These are phyloP conservation scores for Rosa multiflora DNA, from an alignment of 306 rosid genomes.

Conservation along the genomic window DNA sequence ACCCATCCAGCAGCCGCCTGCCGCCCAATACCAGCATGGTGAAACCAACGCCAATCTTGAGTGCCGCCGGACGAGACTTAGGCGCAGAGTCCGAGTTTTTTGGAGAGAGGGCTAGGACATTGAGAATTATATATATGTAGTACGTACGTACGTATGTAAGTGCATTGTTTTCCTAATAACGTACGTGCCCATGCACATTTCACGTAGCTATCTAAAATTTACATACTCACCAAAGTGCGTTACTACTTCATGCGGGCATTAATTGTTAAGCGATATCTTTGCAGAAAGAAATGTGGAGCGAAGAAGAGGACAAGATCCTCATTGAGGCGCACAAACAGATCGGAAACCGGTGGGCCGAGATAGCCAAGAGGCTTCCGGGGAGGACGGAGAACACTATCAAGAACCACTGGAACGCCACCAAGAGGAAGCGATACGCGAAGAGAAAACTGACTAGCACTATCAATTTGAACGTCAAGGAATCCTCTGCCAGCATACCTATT, in stretches of 20 bases:
- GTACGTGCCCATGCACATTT: background rate
- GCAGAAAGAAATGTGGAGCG: slow-evolving; percentile 80
- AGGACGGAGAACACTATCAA: slow-evolving; percentile 72
- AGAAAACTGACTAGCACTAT: slow-evolving; percentile 21
- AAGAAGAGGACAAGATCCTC: slow-evolving; percentile 57
- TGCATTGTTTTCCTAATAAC: background rate
- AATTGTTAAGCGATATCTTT: background rate
- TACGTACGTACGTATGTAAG: background rate
- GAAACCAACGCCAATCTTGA: no score
- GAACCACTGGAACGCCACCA: slow-evolving; percentile 86
- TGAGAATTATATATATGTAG: background rate
- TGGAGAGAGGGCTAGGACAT: background rate
- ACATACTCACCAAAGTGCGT: background rate
- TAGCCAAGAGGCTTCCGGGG: slow-evolving; percentile 54
- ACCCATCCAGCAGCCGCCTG: no score
- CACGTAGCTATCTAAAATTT: background rate
- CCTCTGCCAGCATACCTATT: background rate
- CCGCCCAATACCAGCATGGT: no score
- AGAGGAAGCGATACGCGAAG: slow-evolving; percentile 48
- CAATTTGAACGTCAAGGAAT: background rate
- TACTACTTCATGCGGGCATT: slow-evolving; percentile 11
- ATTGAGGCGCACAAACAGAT: slow-evolving; percentile 58
- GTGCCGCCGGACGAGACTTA: background rate
- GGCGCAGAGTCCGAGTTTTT: no score
- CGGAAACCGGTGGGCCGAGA: slow-evolving; percentile 87